phyloP scores from a whole-genome alignment of 73 alveolate species.

The Paramecium primaurelia region DNA sequence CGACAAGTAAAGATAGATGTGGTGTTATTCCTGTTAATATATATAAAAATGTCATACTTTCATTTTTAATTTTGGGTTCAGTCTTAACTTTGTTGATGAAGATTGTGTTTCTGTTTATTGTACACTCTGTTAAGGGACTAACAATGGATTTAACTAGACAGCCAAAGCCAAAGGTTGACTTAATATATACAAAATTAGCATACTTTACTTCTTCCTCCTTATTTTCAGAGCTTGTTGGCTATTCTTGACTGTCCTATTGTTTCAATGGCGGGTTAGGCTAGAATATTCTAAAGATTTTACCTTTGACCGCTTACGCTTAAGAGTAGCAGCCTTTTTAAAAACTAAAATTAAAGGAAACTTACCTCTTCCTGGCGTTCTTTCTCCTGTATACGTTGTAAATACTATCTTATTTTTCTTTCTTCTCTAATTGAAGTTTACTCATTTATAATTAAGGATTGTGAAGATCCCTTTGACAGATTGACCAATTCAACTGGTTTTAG shows the following conservation, averaged over 20 bases:
- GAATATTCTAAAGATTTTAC: neutral
- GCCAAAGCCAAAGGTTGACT: neutral
- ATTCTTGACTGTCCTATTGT: neutral
- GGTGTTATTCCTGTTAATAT: neutral
- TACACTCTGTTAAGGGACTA: neutral
- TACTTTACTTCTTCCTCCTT: neutral
- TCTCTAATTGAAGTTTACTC: neutral
- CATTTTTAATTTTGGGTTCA: conserved; percentile 38
- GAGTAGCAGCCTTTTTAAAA: neutral
- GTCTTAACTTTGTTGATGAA: neutral
- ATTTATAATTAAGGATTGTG: neutral
- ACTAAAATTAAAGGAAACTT: conserved; percentile 10
- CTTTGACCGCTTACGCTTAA: conserved; percentile 2
- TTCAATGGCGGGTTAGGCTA: neutral
- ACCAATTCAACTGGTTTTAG: neutral
- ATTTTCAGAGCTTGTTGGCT: neutral
- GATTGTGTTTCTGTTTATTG: neutral
- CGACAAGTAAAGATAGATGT: neutral
- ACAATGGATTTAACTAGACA: neutral
- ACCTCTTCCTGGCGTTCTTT: neutral
- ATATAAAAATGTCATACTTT: neutral
- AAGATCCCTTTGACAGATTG: neutral
- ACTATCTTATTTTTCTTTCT: neutral
- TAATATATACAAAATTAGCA: neutral
- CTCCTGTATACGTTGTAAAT: neutral